phyloP scores from a whole-genome alignment of 1,284 basidiomycete species.

The Neonothopanus nambi region DNA sequence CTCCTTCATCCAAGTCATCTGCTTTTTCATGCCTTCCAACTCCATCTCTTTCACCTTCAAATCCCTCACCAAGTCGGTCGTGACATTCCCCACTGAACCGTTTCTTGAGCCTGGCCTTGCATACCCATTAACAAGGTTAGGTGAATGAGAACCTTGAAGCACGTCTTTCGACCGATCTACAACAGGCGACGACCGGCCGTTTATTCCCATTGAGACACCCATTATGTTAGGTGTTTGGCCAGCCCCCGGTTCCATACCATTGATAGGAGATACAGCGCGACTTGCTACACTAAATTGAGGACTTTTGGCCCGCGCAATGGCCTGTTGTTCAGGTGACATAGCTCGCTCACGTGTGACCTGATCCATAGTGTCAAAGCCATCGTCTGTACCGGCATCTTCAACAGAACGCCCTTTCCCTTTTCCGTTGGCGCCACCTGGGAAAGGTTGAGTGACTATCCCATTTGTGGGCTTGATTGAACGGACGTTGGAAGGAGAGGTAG shows the following conservation, averaged over 20 bases:
- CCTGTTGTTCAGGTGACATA: constrained; percentile 22
- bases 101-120: constrained; percentile 40
- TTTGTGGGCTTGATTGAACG: constrained; percentile 43
- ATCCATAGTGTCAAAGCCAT: constrained; percentile 49
- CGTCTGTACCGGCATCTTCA: constrained; percentile 57
- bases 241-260: constrained; percentile 29
- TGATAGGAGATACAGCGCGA: constrained; percentile 59
- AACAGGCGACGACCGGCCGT: constrained; percentile 63
- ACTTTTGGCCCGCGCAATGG: constrained; percentile 7
- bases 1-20: constrained; percentile 87
- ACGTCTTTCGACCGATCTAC: constrained; percentile 61
- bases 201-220: constrained; percentile 47
- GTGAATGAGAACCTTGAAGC: constrained; percentile 55
- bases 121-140: constrained; percentile 51
- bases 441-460: constrained; percentile 38
- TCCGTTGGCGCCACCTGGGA: constrained; percentile 28
- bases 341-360: constrained; percentile 48
- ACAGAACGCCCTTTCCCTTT: constrained; percentile 53
- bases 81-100: constrained; percentile 67
- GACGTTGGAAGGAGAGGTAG: constrained; percentile 58
- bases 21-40: constrained; percentile 74
- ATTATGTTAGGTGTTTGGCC: constrained; percentile 51
- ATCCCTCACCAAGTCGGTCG: constrained; percentile 75
- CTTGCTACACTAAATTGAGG: constrained; percentile 37
- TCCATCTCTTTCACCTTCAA: constrained; percentile 82